Percentiles rank a stretch among this genome's conserved stretches.
Conservation (phyloP, 2,329 filamentous ascomycete genomes). For the Colletotrichum cereale region DNA sequence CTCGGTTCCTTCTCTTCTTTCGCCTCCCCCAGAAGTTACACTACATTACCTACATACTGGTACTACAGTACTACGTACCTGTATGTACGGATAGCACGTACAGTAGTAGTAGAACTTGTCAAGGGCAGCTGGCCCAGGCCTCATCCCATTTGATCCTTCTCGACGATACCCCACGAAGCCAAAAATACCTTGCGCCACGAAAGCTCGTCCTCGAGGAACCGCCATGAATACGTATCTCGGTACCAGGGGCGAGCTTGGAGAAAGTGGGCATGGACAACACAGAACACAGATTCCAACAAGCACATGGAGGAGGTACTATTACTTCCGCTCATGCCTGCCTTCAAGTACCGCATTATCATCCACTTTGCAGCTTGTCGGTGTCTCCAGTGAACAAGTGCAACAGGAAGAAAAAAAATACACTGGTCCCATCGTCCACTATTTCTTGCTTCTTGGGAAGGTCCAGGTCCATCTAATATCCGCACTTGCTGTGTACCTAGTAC, state of each 20-base stretch:
- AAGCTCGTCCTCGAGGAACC: not conserved
- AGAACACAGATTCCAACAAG: not conserved
- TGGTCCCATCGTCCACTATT: not conserved
- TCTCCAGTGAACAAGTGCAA: not conserved
- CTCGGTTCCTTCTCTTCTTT: conserved; percentile 28
- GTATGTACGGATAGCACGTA: too few species aligned
- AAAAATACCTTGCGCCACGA: not conserved
- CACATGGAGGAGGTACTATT: too few species aligned
- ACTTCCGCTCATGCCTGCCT: not conserved
- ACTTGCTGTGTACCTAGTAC: too few species aligned
- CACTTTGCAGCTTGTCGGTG: conserved; percentile 4
- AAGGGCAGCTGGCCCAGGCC: conserved; percentile 16
- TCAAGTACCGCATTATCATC: not conserved
- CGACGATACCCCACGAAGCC: conserved; percentile 31
- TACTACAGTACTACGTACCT: too few species aligned
- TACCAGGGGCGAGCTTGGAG: not conserved
- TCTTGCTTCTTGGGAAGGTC: conserved; percentile 1
- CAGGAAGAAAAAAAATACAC: not conserved
- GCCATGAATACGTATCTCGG: too few species aligned
- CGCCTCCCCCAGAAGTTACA: conserved; percentile 25
- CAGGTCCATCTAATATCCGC: not conserved
- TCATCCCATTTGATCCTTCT: conserved; percentile 23
- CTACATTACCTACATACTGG: too few species aligned
- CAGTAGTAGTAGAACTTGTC: too few species aligned
- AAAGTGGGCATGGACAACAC: not conserved